phyloP scores from a whole-genome alignment of 768 basidiomycete species.

The Russula sp. region DNA sequence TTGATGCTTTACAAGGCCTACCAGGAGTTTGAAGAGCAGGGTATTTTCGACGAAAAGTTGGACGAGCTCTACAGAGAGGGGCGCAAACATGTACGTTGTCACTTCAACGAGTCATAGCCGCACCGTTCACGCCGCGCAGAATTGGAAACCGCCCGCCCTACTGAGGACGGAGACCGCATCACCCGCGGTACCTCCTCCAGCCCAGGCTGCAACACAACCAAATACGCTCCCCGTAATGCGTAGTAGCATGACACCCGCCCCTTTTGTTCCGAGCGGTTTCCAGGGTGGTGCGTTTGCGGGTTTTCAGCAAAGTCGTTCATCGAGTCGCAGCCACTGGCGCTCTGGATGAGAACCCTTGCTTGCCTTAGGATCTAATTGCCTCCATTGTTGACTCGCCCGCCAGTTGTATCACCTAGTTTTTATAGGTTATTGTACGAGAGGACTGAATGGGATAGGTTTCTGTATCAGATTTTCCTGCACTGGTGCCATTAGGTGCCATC shows the following conservation, averaged over 20 bases:
- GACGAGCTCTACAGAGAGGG: conserved; percentile 82
- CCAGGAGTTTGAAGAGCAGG: conserved; percentile 65
- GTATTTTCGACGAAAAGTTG: conserved; percentile 78
- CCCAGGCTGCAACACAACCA: conserved; percentile 17
- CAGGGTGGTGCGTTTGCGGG: conserved; percentile 17
- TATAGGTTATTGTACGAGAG: background rate
- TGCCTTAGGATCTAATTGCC: background rate
- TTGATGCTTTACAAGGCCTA: conserved; percentile 80
- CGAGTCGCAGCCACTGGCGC: conserved; percentile 16
- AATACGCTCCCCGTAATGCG: conserved; percentile 20
- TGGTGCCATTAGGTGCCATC: background rate
- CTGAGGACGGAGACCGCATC: conserved; percentile 7
- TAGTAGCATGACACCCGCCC: conserved; percentile 13
- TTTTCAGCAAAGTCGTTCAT: conserved; percentile 14
- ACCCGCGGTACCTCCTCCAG: conserved; percentile 7
- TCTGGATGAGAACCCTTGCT: conserved; percentile 3
- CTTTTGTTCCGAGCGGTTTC: conserved; percentile 17
- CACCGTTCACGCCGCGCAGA: conserved; percentile 31
- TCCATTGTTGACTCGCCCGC: background rate
- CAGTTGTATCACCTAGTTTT: background rate
- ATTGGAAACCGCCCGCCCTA: conserved; percentile 50
- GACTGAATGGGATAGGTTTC: background rate
- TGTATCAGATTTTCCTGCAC: background rate
- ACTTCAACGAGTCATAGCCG: background rate
- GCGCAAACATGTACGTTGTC: conserved; percentile 55